Percentiles rank a stretch among this genome's conserved stretches.
phyloP scores from a whole-genome alignment of 176 grass and related monocot species.

The Lolium perenne region DNA sequence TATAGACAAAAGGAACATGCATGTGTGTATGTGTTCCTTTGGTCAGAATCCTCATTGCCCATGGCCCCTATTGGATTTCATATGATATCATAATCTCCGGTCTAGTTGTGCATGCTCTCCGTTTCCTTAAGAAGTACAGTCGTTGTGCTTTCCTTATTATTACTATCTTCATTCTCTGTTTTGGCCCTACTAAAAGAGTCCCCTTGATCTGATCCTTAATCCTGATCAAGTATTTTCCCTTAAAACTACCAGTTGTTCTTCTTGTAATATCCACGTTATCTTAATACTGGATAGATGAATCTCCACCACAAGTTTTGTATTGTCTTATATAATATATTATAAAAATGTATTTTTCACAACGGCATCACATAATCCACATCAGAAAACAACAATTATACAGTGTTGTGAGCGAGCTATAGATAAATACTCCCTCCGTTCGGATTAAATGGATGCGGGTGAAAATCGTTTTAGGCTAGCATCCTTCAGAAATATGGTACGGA shows the following conservation, averaged over 20 bases:
- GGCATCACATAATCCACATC: conserved; percentile 5
- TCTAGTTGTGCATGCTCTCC: not conserved
- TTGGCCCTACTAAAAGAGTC: not conserved
- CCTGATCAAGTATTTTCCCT: not conserved
- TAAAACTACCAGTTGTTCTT: not conserved
- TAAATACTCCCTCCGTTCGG: too few species aligned
- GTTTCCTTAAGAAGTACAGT: not conserved
- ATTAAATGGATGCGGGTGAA: too few species aligned
- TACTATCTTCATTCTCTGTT: not conserved
- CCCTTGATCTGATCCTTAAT: not conserved
- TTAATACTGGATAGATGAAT: conserved; percentile 4
- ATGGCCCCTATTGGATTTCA: not conserved
- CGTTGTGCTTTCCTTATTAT: not conserved
- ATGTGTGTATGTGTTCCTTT: not conserved
- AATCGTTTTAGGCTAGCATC: too few species aligned
- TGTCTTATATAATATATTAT: not conserved
- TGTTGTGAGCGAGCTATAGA: conserved; percentile 20
- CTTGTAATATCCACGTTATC: not conserved
- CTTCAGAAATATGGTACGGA: too few species aligned
- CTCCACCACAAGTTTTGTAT: not conserved
- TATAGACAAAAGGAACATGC: not conserved
- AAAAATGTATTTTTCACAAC: not conserved
- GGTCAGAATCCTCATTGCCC: not conserved
- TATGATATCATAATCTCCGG: not conserved
- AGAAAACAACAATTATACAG: conserved; percentile 23